phyloP scores from a whole-genome alignment of 441 rosid species.

The Pelargonium myrrhifolium region DNA sequence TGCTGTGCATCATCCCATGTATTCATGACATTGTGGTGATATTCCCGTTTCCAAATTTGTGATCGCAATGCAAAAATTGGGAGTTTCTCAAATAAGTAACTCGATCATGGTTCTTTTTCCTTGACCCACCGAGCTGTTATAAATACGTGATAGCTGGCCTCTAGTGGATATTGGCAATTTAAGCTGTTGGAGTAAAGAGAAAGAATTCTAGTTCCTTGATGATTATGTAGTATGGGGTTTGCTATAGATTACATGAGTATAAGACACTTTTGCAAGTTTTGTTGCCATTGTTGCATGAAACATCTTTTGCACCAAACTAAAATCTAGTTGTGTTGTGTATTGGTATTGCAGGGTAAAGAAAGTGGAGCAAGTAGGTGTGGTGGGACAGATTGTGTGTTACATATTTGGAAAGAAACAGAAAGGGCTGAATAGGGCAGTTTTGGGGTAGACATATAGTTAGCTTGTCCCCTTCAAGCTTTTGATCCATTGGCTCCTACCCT shows the following conservation, averaged over 20 bases:
- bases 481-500: neutral
- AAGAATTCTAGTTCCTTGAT: neutral
- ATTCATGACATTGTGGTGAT: neutral
- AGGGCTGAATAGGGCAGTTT: conserved; percentile 3
- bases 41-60: neutral
- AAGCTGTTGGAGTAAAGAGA: neutral
- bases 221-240: neutral
- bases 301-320: neutral
- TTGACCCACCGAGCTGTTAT: no score
- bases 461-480: neutral
- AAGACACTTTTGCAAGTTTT: no score
- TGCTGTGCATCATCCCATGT: neutral
- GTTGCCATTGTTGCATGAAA: neutral
- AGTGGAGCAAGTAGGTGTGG: neutral
- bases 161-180: neutral
- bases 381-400: conserved; percentile 2
- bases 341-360: neutral
- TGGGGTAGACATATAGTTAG: conserved; percentile 3
- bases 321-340: neutral
- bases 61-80: neutral
- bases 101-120: no score
- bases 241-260: neutral
- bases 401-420: conserved; percentile 6
- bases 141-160: neutral
- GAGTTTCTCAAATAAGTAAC: no score